Percentiles rank a stretch among this genome's conserved stretches.
phyloP scores from a whole-genome alignment of 805 yeast species.

The Saccharomycopsis microspora region DNA sequence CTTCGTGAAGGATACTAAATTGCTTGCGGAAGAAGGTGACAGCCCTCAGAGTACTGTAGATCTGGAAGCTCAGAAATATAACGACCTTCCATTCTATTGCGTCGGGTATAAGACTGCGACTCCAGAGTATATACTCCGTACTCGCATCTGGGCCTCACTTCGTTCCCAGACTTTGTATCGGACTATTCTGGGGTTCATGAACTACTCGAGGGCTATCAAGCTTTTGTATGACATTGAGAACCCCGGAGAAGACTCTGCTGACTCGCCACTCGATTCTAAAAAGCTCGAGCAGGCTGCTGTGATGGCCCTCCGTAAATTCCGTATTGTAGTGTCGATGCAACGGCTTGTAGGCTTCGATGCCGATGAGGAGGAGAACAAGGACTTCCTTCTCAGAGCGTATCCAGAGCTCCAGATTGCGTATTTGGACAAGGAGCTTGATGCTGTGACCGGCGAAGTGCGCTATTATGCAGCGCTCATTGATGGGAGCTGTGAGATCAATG shows the following conservation, averaged over 20 bases:
- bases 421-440: constrained; percentile 38
- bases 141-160: constrained; percentile 69
- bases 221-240: constrained; percentile 51
- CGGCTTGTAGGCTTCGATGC: constrained; percentile 39
- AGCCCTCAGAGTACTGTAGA: constrained; percentile 18
- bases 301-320: constrained; percentile 51
- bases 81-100: constrained; percentile 49
- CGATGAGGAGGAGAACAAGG: constrained; percentile 49
- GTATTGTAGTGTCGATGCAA: constrained; percentile 58
- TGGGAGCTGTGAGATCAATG: constrained; percentile 51
- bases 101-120: constrained; percentile 54
- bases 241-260: constrained; percentile 24
- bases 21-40: constrained; percentile 40
- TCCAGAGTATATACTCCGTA: constrained; percentile 47
- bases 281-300: constrained; percentile 24
- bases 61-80: constrained; percentile 22
- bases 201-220: constrained; percentile 56
- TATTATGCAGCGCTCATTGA: constrained; percentile 62
- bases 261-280: constrained; percentile 14
- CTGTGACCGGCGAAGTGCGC: constrained; percentile 12
- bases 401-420: constrained; percentile 59
- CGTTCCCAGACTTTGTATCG: constrained; percentile 66
- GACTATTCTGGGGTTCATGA: constrained; percentile 66
- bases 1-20: constrained; percentile 56
- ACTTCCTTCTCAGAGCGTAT: constrained; percentile 48